These are phyloP conservation scores for Trichoderma simmonsii DNA, from an alignment of 2,329 filamentous ascomycete genomes.

Conservation along the genomic window DNA sequence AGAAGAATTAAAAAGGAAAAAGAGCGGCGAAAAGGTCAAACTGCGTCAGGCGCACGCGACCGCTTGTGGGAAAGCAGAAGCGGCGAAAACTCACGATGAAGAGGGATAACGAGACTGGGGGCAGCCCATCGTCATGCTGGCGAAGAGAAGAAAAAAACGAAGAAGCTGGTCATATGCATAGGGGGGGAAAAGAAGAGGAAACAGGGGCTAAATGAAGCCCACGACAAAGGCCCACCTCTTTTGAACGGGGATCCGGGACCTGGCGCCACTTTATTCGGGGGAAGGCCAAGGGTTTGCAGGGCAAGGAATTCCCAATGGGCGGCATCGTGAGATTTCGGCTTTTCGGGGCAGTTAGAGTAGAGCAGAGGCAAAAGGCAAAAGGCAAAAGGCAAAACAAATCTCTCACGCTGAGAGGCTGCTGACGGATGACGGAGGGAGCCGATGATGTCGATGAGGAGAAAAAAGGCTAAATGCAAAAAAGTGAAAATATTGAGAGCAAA, in stretches of 20 bases:
- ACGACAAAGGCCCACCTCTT: conserved; percentile 1
- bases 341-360: not conserved
- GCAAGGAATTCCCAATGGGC: not conserved
- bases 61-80: conserved; percentile 8
- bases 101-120: conserved; percentile 8
- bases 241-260: conserved; percentile 12
- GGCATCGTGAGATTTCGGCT: conserved; percentile 10
- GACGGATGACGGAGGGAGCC: not conserved
- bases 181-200: not conserved
- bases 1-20: not conserved
- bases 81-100: conserved; percentile 15
- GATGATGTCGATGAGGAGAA: not conserved
- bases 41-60: conserved; percentile 13
- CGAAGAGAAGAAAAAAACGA: not conserved
- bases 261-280: conserved; percentile 9
- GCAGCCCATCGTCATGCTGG: not conserved
- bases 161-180: not conserved
- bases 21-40: not conserved
- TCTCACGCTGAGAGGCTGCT: conserved; percentile 12
- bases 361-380: not conserved
- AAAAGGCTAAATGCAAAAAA: not conserved
- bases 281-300: not conserved
- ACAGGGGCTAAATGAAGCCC: conserved; percentile 16
- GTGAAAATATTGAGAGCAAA: not conserved
- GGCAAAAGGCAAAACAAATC: not conserved